phyloP scores from a whole-genome alignment of 2,329 filamentous ascomycete species.

The Cercospora zeae-maydis region DNA sequence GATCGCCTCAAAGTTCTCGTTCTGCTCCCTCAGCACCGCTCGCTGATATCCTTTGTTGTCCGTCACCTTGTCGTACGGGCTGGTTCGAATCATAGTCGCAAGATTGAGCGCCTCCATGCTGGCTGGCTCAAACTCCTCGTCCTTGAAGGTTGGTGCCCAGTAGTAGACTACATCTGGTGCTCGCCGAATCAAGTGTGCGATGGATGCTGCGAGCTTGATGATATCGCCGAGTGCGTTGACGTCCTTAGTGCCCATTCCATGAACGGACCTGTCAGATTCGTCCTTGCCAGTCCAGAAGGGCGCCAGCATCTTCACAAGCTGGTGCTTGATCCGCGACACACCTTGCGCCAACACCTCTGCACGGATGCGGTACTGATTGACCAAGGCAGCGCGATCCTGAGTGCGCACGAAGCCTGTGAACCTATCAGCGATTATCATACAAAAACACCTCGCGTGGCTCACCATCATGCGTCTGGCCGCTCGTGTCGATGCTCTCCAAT shows the following conservation, averaged over 20 bases:
- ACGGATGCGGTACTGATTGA: constrained; percentile 3
- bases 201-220: constrained; percentile 21
- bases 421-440: constrained; percentile 7
- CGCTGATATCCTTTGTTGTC: constrained; percentile 16
- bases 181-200: constrained; percentile 26
- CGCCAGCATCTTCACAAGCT: constrained; percentile 20
- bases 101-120: constrained; percentile 33
- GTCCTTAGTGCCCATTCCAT: neutral
- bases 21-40: constrained; percentile 19
- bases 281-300: constrained; percentile 15
- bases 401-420: constrained; percentile 31
- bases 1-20: constrained; percentile 27
- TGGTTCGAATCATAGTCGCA: constrained; percentile 24
- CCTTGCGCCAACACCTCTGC: neutral
- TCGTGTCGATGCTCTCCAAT: constrained; percentile 39
- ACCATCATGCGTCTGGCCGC: constrained; percentile 41
- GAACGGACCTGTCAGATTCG: neutral
- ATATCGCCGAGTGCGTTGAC: constrained; percentile 11
- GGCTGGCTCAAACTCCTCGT: constrained; percentile 31
- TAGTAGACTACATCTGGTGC: constrained; percentile 29
- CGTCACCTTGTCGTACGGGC: constrained; percentile 25
- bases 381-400: constrained; percentile 19
- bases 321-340: neutral
- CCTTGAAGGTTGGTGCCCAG: constrained; percentile 34
- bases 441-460: neutral